Percentiles rank a stretch among this genome's conserved stretches.
These are phyloP conservation scores for Aegilops sharonensis DNA, from an alignment of 176 grass and related monocot species.

Conservation along the genomic window DNA sequence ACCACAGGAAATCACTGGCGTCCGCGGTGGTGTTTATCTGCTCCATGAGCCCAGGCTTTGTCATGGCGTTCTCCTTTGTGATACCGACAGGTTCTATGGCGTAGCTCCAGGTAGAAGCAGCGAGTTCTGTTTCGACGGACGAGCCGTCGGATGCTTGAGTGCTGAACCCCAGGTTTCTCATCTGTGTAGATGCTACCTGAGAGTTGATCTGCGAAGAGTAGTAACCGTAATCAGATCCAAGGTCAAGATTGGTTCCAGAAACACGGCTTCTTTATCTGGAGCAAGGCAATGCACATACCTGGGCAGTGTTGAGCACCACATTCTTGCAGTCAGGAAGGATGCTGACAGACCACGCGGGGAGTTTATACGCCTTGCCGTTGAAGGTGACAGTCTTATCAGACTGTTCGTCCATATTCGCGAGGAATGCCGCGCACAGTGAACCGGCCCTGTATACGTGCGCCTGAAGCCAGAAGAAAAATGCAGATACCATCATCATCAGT, in stretches of 20 bases:
- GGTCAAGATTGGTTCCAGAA: background rate
- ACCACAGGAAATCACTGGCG: conserved; percentile 99
- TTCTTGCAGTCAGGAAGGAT: conserved; percentile 98
- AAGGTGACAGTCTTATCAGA: conserved; percentile 81
- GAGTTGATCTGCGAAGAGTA: conserved; percentile 58
- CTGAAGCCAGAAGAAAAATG: conserved; percentile 44
- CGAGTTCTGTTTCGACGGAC: conserved; percentile 27
- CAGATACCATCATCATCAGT: background rate
- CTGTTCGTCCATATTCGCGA: conserved; percentile 74
- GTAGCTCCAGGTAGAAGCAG: conserved; percentile 69
- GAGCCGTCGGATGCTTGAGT: conserved; percentile 41
- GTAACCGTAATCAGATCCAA: background rate
- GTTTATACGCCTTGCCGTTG: conserved; percentile 71
- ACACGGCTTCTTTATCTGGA: background rate
- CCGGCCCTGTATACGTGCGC: conserved; percentile 63
- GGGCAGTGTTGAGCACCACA: conserved; percentile 87
- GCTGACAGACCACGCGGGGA: conserved; percentile 96
- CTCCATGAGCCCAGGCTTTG: conserved; percentile 71
- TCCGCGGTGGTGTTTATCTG: conserved; percentile 99
- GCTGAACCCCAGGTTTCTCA: conserved; percentile 52
- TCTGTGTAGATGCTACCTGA: conserved; percentile 54
- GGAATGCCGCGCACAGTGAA: conserved; percentile 83
- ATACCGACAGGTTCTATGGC: conserved; percentile 83
- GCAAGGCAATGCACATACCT: conserved; percentile 42
- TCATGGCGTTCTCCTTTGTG: conserved; percentile 70